These are phyloP conservation scores for Suillus decipiens DNA, from an alignment of 768 basidiomycete genomes.

Conservation along the genomic window DNA sequence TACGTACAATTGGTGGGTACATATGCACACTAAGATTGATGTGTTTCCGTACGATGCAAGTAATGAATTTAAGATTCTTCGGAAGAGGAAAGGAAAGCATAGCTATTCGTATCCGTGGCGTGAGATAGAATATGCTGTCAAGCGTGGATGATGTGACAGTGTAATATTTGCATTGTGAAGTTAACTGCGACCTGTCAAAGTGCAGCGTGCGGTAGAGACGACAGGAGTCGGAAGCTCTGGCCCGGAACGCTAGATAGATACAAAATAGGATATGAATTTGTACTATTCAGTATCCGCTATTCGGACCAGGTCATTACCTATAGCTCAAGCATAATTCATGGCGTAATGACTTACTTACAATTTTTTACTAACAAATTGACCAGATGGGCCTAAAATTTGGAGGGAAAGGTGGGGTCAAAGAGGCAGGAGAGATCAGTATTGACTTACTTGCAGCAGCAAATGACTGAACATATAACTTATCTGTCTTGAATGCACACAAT, in stretches of 20 bases:
- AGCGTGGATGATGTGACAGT: constrained; percentile 51
- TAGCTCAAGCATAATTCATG: constrained; percentile 5
- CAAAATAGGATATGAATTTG: constrained; percentile 58
- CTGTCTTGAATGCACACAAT: neutral
- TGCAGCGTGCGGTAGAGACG: constrained; percentile 28
- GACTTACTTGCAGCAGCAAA: constrained; percentile 8
- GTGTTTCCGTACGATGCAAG: neutral
- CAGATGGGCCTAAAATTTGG: constrained; percentile 38
- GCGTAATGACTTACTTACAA: neutral
- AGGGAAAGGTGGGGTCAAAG: constrained; percentile 24
- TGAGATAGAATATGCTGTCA: constrained; percentile 52
- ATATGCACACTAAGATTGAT: neutral
- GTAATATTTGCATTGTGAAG: constrained; percentile 11
- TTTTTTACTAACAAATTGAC: constrained; percentile 39
- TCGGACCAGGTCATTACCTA: neutral
- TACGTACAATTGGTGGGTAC: constrained; percentile 1
- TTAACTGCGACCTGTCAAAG: constrained; percentile 19
- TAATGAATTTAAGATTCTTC: neutral
- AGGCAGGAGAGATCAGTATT: constrained; percentile 14
- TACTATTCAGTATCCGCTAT: constrained; percentile 11
- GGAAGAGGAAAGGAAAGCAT: constrained; percentile 61
- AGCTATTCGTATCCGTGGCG: constrained; percentile 42
- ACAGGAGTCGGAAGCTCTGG: constrained; percentile 61
- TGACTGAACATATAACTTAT: neutral
- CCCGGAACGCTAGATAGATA: constrained; percentile 80